Evolutionary conservation across 352 stramenopile genomes (phyloP), one percentile per base, ranked within the genome.

Genomic region (Pythium chondricola): DNA sequence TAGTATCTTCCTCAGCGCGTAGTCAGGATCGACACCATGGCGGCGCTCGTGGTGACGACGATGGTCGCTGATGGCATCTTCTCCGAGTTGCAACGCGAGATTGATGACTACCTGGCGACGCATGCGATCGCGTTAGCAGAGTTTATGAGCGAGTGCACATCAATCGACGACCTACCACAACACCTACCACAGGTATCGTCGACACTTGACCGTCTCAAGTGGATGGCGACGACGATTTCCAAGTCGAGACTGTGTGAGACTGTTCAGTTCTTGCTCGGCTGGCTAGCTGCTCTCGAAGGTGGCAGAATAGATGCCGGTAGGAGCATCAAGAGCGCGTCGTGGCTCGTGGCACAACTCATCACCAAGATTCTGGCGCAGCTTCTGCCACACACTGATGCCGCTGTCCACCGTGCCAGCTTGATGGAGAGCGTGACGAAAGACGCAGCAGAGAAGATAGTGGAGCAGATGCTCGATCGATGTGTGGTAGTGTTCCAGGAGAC

Each of bases 101-200:
- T 91, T 31, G 65, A 88, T 32, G 74, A 58, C 1, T 76, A 88
- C 49, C 63, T 87, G 38, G 64, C 72, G 3, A 65, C 64, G 0
- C 60, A 87, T 33, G 61, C 48, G 8, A 20, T 64, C 4, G 11
- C 14, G 5, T 47, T 39, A 17, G 6, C 22, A 55, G 48, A 30
- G 35, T 22, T 41, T 35, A 26, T 44, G 16, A 41, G 41, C 27
- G 55, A 48, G 18, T 31, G 27, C 37, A 21, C n/a, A 6, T 39
- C 50, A 31, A 50, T 59, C 40, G 31, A 6, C 43, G 52, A 31
- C 47, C 58, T 39, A 25, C 35, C 2, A 20, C 24, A 32, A 40
- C 29, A n/a, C n/a, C n/a, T 33, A 41, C n/a, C 13, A 9, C 27
- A 14, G 14, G 39, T 58, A 24, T 18, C 24, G 31, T 22, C 44